Evolutionary conservation across 2,329 filamentous ascomycete species (phyloP).

Genomic region (Cercospora berteroae): DNA sequence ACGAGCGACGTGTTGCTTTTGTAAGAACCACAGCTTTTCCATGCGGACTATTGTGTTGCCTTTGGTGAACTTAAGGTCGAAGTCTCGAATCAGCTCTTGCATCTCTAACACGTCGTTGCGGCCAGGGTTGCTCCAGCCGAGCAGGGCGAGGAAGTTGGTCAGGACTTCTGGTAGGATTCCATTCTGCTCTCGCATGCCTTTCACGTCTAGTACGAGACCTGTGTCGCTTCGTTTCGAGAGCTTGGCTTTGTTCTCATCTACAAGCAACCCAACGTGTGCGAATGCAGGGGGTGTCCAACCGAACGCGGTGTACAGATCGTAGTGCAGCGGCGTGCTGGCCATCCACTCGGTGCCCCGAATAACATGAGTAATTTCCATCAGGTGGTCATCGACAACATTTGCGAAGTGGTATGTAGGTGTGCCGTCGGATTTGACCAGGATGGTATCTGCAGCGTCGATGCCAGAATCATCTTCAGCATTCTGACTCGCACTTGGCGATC

Average conservation of each 20-base stretch:
- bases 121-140: conserved; percentile 74
- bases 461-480: conserved; percentile 37
- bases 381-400: conserved; percentile 93
- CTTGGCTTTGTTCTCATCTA: conserved; percentile 50
- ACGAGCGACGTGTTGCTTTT: conserved; percentile 64
- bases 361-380: conserved; percentile 94
- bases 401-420: conserved; percentile 96
- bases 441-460: conserved; percentile 71
- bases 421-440: conserved; percentile 87
- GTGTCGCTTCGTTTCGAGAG: conserved; percentile 68
- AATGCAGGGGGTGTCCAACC: conserved; percentile 50
- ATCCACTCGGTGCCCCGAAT: conserved; percentile 97
- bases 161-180: conserved; percentile 63
- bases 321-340: conserved; percentile 80
- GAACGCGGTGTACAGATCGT: conserved; percentile 54
- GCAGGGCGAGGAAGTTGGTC: conserved; percentile 78
- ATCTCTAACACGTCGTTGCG: conserved; percentile 71
- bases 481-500: conserved; percentile 29
- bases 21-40: conserved; percentile 77
- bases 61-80: conserved; percentile 83
- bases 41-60: conserved; percentile 82
- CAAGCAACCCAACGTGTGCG: conserved; percentile 51
- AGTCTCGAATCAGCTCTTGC: conserved; percentile 68
- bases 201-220: conserved; percentile 52
- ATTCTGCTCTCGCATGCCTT: conserved; percentile 54